A percentile compares a stretch with the other conserved stretches of the same genome.
Conservation (phyloP, 148 eudicot genomes). For the Chenopodium formosanum region DNA sequence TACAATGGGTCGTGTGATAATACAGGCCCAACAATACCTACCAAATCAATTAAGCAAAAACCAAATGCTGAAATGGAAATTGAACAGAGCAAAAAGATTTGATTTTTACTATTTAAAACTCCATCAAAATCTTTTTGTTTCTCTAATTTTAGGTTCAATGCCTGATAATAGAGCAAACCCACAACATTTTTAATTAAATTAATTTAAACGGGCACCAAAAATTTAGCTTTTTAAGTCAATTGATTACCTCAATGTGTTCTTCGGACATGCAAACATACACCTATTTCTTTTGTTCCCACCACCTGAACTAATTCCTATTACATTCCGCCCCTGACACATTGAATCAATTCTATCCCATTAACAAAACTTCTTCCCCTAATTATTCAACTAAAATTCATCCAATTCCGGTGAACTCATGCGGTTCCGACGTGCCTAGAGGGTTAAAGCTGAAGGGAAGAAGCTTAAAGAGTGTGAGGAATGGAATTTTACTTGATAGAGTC, state of each 20-base stretch:
- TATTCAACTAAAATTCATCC: too few relatives aligned
- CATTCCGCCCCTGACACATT: too few relatives aligned
- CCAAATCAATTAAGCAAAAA: conserved; percentile 4
- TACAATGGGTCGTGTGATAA: too few relatives aligned
- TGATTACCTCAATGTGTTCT: conserved; percentile 25
- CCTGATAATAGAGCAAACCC: conserved; percentile 15
- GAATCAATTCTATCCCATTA: too few relatives aligned
- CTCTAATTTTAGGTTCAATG: conserved; percentile 3
- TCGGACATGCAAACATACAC: conserved; percentile 26
- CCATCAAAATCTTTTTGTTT: conserved; percentile 1
- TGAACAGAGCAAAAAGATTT: conserved; percentile 13
- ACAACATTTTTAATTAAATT: conserved; percentile 12
- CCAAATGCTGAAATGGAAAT: background rate
- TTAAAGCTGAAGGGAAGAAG: too few relatives aligned
- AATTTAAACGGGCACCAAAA: conserved; percentile 23
- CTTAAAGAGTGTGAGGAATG: too few relatives aligned
- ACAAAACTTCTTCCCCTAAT: too few relatives aligned
- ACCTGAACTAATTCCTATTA: conserved; percentile 1
- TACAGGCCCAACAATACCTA: too few relatives aligned
- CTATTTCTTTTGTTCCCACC: conserved; percentile 13
- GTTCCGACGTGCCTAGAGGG: too few relatives aligned
- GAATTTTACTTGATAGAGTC: too few relatives aligned
- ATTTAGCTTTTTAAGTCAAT: conserved; percentile 11
- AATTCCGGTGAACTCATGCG: too few relatives aligned
- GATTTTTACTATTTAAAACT: conserved; percentile 3